Conservation (phyloP, 192 early-diverging fungal species). For the Coemansia javaensis region DNA sequence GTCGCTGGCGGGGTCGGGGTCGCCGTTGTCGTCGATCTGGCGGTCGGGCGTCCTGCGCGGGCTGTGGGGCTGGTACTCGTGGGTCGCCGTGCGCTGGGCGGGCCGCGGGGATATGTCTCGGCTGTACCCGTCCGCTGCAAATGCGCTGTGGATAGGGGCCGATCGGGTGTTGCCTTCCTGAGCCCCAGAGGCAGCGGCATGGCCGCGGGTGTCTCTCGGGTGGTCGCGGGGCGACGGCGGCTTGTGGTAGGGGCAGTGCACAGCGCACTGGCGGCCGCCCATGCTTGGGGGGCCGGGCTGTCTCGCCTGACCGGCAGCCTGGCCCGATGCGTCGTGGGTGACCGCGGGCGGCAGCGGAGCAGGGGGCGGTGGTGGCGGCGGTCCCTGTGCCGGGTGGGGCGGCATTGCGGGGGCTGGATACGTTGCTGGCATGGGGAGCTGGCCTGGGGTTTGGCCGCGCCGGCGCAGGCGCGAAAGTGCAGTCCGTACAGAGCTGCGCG, state of each 20-base stretch:
- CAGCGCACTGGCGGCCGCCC: too few species aligned
- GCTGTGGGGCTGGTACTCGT: not conserved
- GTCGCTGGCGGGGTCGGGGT: not conserved
- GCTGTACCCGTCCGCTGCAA: constrained; percentile 1
- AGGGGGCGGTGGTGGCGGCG: not conserved
- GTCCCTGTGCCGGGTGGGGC: not conserved
- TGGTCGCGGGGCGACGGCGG: too few species aligned
- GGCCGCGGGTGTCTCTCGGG: too few species aligned
- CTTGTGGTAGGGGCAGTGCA: too few species aligned
- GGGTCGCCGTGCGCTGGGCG: not conserved
- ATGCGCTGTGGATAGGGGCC: not conserved
- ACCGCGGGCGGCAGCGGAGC: not conserved
- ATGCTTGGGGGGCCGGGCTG: too few species aligned
- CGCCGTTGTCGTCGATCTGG: not conserved
- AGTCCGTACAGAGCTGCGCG: constrained; percentile 16
- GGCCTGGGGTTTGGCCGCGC: not conserved
- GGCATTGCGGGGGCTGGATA: not conserved
- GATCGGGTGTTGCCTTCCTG: too few species aligned
- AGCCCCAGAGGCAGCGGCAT: not conserved
- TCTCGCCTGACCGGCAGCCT: not conserved
- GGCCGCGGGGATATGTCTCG: constrained; percentile 3
- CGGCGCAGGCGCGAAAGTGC: constrained; percentile 3
- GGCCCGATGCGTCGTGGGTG: not conserved
- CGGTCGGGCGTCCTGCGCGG: not conserved
- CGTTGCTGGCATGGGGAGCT: constrained; percentile 6